Evolutionary conservation across 2,329 filamentous ascomycete species (phyloP).

Genomic region (Emmonsiellopsis sp.): DNA sequence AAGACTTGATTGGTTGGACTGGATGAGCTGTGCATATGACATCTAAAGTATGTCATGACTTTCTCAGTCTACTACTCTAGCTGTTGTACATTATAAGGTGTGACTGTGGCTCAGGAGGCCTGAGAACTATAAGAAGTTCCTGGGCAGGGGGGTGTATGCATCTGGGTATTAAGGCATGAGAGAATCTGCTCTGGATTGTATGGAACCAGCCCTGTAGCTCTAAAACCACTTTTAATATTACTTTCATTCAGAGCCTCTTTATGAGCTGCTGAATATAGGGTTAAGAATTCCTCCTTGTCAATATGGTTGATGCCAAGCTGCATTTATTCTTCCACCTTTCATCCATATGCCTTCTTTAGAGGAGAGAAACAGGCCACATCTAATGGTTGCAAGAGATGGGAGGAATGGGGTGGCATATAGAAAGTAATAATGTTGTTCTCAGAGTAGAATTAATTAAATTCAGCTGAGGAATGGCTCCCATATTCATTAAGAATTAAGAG

Average conservation of each 20-base stretch:
- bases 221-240: neutral
- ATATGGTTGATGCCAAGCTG: neutral
- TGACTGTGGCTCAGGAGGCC: no score
- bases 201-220: neutral
- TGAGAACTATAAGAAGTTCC: no score
- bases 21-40: no score
- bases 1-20: slow-evolving; percentile 3
- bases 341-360: neutral
- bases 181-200: neutral
- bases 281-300: neutral
- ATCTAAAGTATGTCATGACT: no score
- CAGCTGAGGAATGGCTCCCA: neutral
- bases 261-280: neutral
- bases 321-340: neutral
- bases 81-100: no score
- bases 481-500: slow-evolving; percentile 1
- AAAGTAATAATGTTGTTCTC: neutral
- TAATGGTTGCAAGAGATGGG: no score
- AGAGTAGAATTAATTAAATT: neutral
- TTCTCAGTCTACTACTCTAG: no score
- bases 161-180: neutral
- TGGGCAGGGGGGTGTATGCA: no score
- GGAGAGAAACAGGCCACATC: neutral
- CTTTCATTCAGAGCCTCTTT: neutral
- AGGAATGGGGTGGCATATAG: no score